Evolutionary conservation across 2,329 filamentous ascomycete genomes (phyloP).

Genomic region (Seiridium cupressi): DNA sequence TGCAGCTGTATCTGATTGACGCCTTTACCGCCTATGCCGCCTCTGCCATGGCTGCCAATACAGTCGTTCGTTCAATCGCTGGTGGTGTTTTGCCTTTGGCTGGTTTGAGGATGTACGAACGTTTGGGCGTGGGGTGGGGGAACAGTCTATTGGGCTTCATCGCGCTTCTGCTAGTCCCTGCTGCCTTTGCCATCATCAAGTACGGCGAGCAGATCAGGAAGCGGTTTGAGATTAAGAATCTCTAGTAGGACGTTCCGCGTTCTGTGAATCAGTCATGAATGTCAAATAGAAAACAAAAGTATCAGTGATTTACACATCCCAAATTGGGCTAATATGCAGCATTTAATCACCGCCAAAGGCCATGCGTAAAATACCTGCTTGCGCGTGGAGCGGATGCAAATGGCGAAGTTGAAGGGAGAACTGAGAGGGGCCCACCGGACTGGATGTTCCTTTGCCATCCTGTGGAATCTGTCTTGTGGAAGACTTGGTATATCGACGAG

Average conservation of each 20-base stretch:
- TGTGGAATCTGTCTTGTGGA: too few relatives aligned
- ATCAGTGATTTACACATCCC: too few relatives aligned
- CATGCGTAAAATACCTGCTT: too few relatives aligned
- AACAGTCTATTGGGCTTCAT: conserved; percentile 56
- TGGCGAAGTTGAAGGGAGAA: too few relatives aligned
- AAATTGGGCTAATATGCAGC: too few relatives aligned
- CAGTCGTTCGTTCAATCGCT: conserved; percentile 47
- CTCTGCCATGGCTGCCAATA: conserved; percentile 55
- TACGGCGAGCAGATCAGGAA: background rate
- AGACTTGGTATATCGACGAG: too few relatives aligned
- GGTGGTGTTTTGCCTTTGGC: conserved; percentile 55
- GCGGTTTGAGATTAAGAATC: background rate
- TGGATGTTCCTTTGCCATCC: too few relatives aligned
- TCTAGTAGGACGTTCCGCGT: background rate
- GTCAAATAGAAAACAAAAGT: too few relatives aligned
- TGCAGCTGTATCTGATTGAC: conserved; percentile 50
- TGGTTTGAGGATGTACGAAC: conserved; percentile 48
- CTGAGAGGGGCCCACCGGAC: too few relatives aligned
- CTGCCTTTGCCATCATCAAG: background rate
- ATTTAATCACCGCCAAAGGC: too few relatives aligned
- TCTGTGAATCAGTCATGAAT: background rate
- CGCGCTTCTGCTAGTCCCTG: conserved; percentile 16
- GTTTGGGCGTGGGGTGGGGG: conserved; percentile 56
- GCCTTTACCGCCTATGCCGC: conserved; percentile 54
- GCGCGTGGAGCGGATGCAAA: too few relatives aligned